Evolutionary conservation across 805 yeast genomes (phyloP).

Genomic region (Pichia exigua): DNA sequence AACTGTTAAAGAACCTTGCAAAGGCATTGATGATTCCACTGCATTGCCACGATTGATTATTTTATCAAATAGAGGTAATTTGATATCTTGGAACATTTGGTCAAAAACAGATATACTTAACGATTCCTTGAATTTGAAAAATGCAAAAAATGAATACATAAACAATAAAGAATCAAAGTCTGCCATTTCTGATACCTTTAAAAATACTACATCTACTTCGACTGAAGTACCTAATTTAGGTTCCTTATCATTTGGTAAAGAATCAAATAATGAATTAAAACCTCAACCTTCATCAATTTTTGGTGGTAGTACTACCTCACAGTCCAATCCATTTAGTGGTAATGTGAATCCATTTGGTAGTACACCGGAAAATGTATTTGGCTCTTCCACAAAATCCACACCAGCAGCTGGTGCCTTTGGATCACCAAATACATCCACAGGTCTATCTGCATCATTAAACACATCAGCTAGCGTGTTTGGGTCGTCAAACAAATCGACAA

Average conservation of each 20-base stretch:
- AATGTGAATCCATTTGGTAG: neutral
- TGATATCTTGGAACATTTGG: constrained; percentile 60
- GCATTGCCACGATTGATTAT: constrained; percentile 63
- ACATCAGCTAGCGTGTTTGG: constrained; percentile 13
- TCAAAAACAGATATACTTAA: constrained; percentile 43
- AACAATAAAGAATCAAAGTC: neutral
- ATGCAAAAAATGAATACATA: neutral
- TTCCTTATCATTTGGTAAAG: neutral
- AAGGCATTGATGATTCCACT: constrained; percentile 46
- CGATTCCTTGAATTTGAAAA: constrained; percentile 2
- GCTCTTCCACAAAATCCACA: neutral
- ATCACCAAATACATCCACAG: constrained; percentile 12
- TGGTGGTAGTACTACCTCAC: neutral
- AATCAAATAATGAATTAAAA: neutral
- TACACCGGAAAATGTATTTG: neutral
- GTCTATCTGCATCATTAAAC: constrained; percentile 15
- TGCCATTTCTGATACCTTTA: neutral
- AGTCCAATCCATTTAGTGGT: neutral
- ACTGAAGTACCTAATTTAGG: neutral
- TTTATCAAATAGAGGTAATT: constrained; percentile 53
- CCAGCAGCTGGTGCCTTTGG: neutral
- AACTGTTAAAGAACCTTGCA: constrained; percentile 44
- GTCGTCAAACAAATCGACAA: neutral
- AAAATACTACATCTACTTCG: neutral
- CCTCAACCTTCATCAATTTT: neutral